Evolutionary conservation across 2,329 filamentous ascomycete genomes (phyloP), one percentile per base, ranked within the genome.

Genomic region (Penicillium sp.): DNA sequence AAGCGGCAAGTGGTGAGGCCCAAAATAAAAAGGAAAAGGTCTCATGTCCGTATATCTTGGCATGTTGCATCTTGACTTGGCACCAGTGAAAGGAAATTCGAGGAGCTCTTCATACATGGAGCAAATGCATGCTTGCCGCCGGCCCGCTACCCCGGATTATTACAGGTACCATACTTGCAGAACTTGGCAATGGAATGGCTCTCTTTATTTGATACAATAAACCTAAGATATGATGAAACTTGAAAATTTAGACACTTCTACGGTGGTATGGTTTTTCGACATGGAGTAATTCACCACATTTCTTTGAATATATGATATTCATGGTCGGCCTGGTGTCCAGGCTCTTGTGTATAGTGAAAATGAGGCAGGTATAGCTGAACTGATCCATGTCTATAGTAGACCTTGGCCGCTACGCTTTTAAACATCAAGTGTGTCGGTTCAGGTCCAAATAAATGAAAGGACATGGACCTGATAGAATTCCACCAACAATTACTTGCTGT

Each of bases 121-220:
- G 21, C 22, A 38, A 14, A 11, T 34, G 8, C 10, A 34, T 34
- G 24, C 24, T 40, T 32, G 10, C 45, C 46, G 53, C 55, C 59
- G 63, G 64, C 48, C 61, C 63, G 62, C 45, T 45, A 50, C 53
- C 45, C 63, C 65, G 65, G 54, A 55, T 48, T 41, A 43, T 21
- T 39, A 42, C 13, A n/a, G 4, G 22, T 52, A 39, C 44, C 45
- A 7, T 48, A 43, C 32, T 16, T 39, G 50, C 42, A 56, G 42
- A 42, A 40, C 43, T 43, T 41, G 51, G 40, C 52, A 36, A 41
- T 45, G 27, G 6, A 10, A 18, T 6, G 21, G 7, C 36, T 11
- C 8, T 11, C 18, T 27, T 5, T 27, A 27, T 27, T 1, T 27
- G 24, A 27, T 27, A 27, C 18, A 1, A 18, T 18, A 1, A 18